Evolutionary conservation across 495 filamentous ascomycete species (phyloP), one percentile per base, ranked within the genome.

Genomic region (Annulohypoxylon moriforme): DNA sequence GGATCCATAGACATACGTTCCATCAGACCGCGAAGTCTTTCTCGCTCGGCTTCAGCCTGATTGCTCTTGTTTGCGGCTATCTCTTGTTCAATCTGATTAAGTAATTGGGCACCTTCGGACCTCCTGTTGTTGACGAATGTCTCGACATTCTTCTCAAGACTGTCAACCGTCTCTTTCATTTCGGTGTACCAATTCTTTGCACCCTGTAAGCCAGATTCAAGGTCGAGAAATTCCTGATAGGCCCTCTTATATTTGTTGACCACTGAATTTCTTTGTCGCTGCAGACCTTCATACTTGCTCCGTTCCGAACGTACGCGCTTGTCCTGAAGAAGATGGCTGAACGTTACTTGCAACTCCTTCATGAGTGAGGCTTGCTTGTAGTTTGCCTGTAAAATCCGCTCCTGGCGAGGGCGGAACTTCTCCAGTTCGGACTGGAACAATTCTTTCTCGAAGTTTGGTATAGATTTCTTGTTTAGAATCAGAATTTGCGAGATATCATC

Each of bases 401-500:
- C 97, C 77, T 98, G 96, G 77, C 98, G 93, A 13, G 94, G 94
- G 49, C 93, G 86, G 81, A 97, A 99, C 78, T 99, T 99, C 78
- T 98, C 96, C 9, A 99, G 87, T 79, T 99, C 94, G 4, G 91
- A 88, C 71, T 97, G 91, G 79, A 99, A 99, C 11, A 98, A 87
- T 74, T 95, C 92, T 29, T 84, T 91, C 76, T 98, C 96, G 75
- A 93, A 94, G 76, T 91, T 93, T 33, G 93, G 84, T 68, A 98
- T 93, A 1, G 93, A 89, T 76, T 98, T 98, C 76, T 98, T 97
- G 84, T 99, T 99, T 38, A 99, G 84, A 52, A 99, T 98, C 71
- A 98, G 82, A 24, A 98, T 94, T 75, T 96, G 94, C 11, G 95
- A 97, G 69, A 98, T 98, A 75, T 99, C 96, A 73, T 99, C 96